Conservation (phyloP, 768 basidiomycete genomes). For the Rhodotorula toruloides region DNA sequence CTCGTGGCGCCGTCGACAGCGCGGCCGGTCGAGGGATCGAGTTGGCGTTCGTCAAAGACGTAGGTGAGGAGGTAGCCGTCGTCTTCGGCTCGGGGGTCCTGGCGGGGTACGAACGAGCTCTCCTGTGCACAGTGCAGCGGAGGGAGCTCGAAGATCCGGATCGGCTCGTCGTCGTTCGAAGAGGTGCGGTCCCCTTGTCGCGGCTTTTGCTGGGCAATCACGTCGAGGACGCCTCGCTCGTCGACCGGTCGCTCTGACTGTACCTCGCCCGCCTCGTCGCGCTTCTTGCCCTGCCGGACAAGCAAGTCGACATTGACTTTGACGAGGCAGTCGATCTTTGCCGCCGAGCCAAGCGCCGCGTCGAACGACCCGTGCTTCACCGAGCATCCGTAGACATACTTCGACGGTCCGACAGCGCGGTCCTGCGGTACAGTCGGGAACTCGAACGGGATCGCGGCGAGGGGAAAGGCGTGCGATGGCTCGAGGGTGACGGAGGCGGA, state of each 20-base stretch:
- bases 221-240: constrained; percentile 41
- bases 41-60: constrained; percentile 48
- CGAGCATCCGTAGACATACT: constrained; percentile 49
- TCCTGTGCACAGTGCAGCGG: constrained; percentile 47
- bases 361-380: constrained; percentile 48
- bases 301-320: constrained; percentile 46
- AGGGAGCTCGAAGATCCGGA: constrained; percentile 47
- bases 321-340: constrained; percentile 50
- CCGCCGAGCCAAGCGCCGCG: constrained; percentile 48
- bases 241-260: constrained; percentile 42
- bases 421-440: constrained; percentile 46
- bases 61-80: constrained; percentile 49
- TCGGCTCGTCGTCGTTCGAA: constrained; percentile 32
- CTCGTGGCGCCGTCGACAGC: constrained; percentile 44
- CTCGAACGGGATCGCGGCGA: constrained; percentile 48
- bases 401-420: constrained; percentile 43
- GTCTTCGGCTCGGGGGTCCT: constrained; percentile 43
- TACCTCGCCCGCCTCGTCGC: constrained; percentile 39
- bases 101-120: constrained; percentile 46
- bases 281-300: constrained; percentile 40
- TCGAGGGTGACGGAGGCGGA: background rate
- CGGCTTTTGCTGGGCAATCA: constrained; percentile 42
- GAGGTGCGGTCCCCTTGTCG: constrained; percentile 9
- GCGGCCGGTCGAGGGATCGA: constrained; percentile 39
- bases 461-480: constrained; percentile 46